Conservation (phyloP, 164 flowering plant genomes). For the Paratinospora sagittata region DNA sequence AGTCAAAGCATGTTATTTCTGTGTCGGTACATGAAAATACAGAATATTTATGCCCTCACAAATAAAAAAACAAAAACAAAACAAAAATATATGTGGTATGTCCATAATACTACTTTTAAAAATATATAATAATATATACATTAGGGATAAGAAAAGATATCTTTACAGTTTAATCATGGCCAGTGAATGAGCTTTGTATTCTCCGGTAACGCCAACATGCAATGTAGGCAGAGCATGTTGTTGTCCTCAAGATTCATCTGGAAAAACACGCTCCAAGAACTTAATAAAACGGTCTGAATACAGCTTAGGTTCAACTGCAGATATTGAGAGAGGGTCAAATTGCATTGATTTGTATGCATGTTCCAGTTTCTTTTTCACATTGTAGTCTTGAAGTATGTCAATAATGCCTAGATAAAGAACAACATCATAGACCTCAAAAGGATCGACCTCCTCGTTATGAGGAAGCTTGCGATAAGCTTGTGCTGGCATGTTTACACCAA, state of each 20-base stretch:
- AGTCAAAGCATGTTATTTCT: neutral
- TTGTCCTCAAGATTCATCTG: slow-evolving; percentile 30
- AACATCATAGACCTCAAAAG: slow-evolving; percentile 77
- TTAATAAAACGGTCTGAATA: slow-evolving; percentile 67
- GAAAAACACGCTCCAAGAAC: slow-evolving; percentile 69
- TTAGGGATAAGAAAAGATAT: neutral
- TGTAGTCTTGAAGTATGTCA: slow-evolving; percentile 86
- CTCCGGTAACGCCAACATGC: neutral
- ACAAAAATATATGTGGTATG: neutral
- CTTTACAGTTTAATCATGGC: neutral
- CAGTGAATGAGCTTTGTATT: neutral
- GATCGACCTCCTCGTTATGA: slow-evolving; percentile 49
- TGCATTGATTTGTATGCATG: slow-evolving; percentile 66
- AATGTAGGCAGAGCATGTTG: neutral
- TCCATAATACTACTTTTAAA: neutral
- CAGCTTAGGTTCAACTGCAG: slow-evolving; percentile 65
- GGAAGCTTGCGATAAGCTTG: slow-evolving; percentile 56
- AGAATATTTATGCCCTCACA: neutral
- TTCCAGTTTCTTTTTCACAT: slow-evolving; percentile 68
- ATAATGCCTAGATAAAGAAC: slow-evolving; percentile 89
- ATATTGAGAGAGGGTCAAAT: slow-evolving; percentile 63
- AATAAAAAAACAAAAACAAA: neutral
- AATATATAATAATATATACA: neutral
- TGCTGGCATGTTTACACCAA: slow-evolving; percentile 98
- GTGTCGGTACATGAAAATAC: neutral